Percentiles rank a stretch among this genome's conserved stretches.
Conservation (phyloP, 495 filamentous ascomycete species). For the Clavariopsis aquatica region DNA sequence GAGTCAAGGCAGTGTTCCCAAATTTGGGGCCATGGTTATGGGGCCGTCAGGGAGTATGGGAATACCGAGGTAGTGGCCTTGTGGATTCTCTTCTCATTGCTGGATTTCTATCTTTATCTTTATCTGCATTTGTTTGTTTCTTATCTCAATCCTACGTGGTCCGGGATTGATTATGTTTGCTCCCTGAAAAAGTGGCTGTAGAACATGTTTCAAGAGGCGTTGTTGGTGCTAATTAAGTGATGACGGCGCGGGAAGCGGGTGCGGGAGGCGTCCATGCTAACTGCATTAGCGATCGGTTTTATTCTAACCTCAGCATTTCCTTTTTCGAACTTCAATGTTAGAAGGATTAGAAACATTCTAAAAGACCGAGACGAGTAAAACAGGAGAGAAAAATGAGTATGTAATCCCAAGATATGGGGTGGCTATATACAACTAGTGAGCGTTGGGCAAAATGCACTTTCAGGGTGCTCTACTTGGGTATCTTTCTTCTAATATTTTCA, state of each 20-base stretch:
- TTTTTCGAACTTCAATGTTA: background rate
- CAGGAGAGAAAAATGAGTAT: too few relatives aligned
- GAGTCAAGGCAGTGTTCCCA: background rate
- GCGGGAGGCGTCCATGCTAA: background rate
- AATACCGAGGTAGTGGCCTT: background rate
- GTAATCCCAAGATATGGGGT: background rate
- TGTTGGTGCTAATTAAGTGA: too few relatives aligned
- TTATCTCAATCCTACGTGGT: too few relatives aligned
- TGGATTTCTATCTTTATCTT: too few relatives aligned
- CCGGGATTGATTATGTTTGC: too few relatives aligned
- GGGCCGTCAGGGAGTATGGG: background rate
- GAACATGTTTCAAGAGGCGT: background rate
- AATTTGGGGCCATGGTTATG: background rate
- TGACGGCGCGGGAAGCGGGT: background rate
- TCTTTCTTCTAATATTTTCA: constrained; percentile 16
- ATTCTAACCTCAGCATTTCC: background rate
- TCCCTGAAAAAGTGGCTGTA: too few relatives aligned
- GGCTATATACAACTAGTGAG: constrained; percentile 3
- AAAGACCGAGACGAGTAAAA: too few relatives aligned
- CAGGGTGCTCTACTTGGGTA: constrained; percentile 2
- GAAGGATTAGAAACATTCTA: too few relatives aligned
- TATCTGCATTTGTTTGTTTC: background rate
- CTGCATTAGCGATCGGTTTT: background rate
- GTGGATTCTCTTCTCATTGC: too few relatives aligned
- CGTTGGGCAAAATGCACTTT: background rate